A percentile compares a stretch with the other conserved stretches of the same genome.
Conservation (phyloP, 2,329 filamentous ascomycete species). For the Penicillium polonicum region DNA sequence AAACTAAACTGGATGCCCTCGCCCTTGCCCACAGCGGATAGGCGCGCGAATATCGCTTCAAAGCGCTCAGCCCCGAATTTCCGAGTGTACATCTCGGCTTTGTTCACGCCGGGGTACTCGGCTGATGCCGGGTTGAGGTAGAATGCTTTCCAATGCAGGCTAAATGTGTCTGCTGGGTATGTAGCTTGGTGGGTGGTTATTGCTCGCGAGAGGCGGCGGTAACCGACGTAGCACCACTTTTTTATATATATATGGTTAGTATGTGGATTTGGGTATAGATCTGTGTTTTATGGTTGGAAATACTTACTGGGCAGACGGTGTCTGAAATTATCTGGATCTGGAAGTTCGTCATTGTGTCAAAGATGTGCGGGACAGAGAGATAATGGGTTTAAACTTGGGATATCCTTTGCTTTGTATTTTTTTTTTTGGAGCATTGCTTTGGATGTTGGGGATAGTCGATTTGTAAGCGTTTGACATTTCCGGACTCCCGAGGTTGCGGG, state of each 20-base stretch:
- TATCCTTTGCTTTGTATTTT: neutral
- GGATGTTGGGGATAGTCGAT: neutral
- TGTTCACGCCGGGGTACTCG: constrained; percentile 50
- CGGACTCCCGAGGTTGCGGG: neutral
- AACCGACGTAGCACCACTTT: constrained; percentile 72
- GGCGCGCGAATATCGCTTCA: constrained; percentile 55
- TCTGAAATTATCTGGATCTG: constrained; percentile 78
- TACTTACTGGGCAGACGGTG: constrained; percentile 66
- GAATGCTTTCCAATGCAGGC: constrained; percentile 73
- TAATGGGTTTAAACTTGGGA: neutral
- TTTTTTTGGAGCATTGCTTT: neutral
- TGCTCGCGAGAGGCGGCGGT: constrained; percentile 69
- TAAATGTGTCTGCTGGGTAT: constrained; percentile 69
- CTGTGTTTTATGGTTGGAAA: neutral
- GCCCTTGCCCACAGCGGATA: constrained; percentile 57
- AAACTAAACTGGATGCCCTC: constrained; percentile 74
- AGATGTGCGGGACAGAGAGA: neutral
- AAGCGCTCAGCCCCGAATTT: constrained; percentile 65
- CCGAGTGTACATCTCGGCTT: constrained; percentile 57
- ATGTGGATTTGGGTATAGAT: neutral
- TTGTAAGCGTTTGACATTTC: constrained; percentile 5
- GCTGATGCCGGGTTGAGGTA: constrained; percentile 71
- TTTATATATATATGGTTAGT: constrained; percentile 4
- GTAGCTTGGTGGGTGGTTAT: constrained; percentile 65
- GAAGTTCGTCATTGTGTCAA: constrained; percentile 65